phyloP scores from a whole-genome alignment of 768 basidiomycete genomes.

The Suillus discolor region DNA sequence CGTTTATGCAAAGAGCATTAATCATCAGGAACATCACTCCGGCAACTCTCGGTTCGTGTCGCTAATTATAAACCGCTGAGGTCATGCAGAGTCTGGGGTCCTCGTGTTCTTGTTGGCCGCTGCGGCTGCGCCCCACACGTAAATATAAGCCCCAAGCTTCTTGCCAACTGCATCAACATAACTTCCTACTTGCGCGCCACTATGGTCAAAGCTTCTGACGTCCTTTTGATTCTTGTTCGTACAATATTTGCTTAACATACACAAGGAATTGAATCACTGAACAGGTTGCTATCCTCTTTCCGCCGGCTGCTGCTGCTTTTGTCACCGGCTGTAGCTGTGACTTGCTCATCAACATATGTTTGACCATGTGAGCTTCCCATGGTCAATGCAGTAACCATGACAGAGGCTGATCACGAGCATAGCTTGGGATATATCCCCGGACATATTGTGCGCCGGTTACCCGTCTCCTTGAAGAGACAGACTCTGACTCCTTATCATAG shows the following conservation, averaged over 20 bases:
- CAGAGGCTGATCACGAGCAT: constrained; percentile 10
- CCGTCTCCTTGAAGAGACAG: background rate
- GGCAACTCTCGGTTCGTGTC: background rate
- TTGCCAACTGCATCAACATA: background rate
- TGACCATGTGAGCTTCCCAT: constrained; percentile 63
- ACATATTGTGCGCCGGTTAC: constrained; percentile 42
- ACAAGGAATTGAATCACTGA: constrained; percentile 1
- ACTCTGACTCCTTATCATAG: constrained; percentile 28
- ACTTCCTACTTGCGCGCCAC: background rate
- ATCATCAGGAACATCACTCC: too few species aligned
- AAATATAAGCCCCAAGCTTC: background rate
- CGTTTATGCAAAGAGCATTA: background rate
- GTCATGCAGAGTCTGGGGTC: background rate
- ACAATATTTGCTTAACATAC: background rate
- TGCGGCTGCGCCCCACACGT: background rate
- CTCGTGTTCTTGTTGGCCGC: too few species aligned
- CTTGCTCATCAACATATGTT: constrained; percentile 78
- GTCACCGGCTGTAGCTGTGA: constrained; percentile 86
- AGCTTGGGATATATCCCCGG: constrained; percentile 82
- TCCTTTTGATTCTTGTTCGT: constrained; percentile 76
- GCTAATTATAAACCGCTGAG: background rate
- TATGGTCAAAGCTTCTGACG: constrained; percentile 67
- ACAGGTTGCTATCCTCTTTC: constrained; percentile 79
- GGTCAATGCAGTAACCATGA: background rate
- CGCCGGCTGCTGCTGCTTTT: constrained; percentile 78